Base-by-base conservation (phyloP, 306 rosid species). In the Luffa acutangula region DNA sequence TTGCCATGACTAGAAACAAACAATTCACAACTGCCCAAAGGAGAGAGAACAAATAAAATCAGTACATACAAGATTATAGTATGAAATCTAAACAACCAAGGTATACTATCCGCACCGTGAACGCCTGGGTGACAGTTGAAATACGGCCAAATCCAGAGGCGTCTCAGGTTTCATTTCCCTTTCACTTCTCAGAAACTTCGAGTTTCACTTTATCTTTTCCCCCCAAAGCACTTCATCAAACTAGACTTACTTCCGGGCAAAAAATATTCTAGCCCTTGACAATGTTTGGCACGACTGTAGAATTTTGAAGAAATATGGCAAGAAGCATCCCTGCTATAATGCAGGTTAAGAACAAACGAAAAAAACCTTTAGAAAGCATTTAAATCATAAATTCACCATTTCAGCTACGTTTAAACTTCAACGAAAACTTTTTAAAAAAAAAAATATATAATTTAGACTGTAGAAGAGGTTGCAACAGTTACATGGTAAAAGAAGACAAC, bases 61-160 rank as follows among this genome's bases (percentile, higher is more conserved):
- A 34, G 81, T 42, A 79, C 53, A 67, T 56, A 67, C 57, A 42
- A 79, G 77, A 59, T 34, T 60, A 12, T 67, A 57, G 58, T 20
- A 67, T 20, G 58, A 37, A 31, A 54, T 70, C 18, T 69, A 33
- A 63, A 86, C 81, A 81, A 81, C 49, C 63, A 31, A 49, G 33
- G 42, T 69, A 80, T 48, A 53, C 72, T 37, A 63, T 78, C 67
- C 87, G 49, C 76, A 91, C 99, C 97, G 87, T 75, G 99, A 89
- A 59, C 91, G 92, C 85, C 87, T 90, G 7, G 99, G 96, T 36
- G 99, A 96, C 89, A 96, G 85, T 49, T 96, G 98, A 74, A 96
- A 86, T 34, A 89, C 89, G 6, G 99, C 99, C 85, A 89, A 93
- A 79, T 96, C 99, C 87, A 96, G 89, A 84, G 90, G 93, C 42